phyloP scores from a whole-genome alignment of 164 flowering plant species.

The Brasenia schreberi region DNA sequence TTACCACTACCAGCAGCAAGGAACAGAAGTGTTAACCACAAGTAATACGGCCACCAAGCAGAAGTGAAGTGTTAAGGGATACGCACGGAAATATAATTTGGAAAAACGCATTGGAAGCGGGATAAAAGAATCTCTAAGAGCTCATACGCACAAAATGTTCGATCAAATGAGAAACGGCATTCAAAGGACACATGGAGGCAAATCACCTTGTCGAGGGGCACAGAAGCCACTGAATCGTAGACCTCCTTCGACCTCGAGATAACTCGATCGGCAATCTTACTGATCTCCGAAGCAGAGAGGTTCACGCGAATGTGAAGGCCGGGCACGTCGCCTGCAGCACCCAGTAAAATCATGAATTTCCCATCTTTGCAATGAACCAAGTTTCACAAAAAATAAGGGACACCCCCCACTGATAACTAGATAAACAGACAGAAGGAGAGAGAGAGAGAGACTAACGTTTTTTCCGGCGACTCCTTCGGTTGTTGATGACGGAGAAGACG shows the following conservation, averaged over 20 bases:
- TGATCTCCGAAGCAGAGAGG: slow-evolving; percentile 63
- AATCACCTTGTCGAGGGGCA: slow-evolving; percentile 71
- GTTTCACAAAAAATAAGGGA: background rate
- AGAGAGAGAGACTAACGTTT: slow-evolving; percentile 20
- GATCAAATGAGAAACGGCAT: background rate
- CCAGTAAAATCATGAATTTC: background rate
- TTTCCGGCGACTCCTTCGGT: slow-evolving; percentile 15
- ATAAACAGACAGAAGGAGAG: background rate
- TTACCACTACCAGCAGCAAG: too few relatives aligned
- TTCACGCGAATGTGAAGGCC: slow-evolving; percentile 50
- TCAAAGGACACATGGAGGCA: background rate
- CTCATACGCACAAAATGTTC: too few relatives aligned
- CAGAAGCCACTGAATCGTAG: slow-evolving; percentile 72
- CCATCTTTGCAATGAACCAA: background rate
- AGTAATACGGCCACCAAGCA: too few relatives aligned
- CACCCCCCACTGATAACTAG: background rate
- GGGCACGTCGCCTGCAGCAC: slow-evolving; percentile 31
- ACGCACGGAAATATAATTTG: too few relatives aligned
- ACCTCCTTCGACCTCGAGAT: slow-evolving; percentile 68
- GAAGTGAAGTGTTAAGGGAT: too few relatives aligned
- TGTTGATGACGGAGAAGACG: slow-evolving; percentile 37
- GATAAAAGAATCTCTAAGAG: too few relatives aligned
- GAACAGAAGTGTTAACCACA: too few relatives aligned
- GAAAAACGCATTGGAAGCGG: too few relatives aligned
- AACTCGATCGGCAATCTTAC: slow-evolving; percentile 51